Conservation (phyloP, 192 early-diverging fungal genomes). For the Rhizophagus clarus region DNA sequence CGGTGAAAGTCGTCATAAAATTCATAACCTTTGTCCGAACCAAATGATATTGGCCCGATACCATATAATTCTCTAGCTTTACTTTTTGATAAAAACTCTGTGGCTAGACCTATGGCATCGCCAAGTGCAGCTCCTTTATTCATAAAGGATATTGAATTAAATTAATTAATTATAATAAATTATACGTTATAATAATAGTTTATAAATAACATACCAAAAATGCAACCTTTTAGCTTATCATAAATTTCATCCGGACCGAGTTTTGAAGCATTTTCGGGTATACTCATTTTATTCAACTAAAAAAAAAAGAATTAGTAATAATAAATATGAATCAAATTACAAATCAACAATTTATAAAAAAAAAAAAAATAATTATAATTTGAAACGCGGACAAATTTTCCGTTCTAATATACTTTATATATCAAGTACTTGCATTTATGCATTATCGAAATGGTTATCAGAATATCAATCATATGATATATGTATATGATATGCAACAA, state of each 20-base stretch:
- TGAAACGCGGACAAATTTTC: too few relatives aligned
- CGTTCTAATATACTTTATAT: too few relatives aligned
- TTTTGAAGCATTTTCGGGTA: conserved; percentile 1
- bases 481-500: too few relatives aligned
- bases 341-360: too few relatives aligned
- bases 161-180: background rate
- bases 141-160: background rate
- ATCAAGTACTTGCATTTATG: too few relatives aligned
- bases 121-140: conserved; percentile 58
- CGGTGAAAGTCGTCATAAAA: conserved; percentile 48
- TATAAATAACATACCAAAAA: background rate
- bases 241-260: background rate
- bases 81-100: conserved; percentile 60
- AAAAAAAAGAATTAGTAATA: background rate
- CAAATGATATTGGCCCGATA: conserved; percentile 62
- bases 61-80: conserved; percentile 51
- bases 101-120: conserved; percentile 64
- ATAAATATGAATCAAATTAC: too few relatives aligned
- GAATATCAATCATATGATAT: too few relatives aligned
- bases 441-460: too few relatives aligned
- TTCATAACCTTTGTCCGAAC: conserved; percentile 45
- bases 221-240: background rate
- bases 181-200: background rate
- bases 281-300: background rate
- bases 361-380: too few relatives aligned